phyloP scores from a whole-genome alignment of 2,329 filamentous ascomycete genomes.

The Aspergillus sp. region DNA sequence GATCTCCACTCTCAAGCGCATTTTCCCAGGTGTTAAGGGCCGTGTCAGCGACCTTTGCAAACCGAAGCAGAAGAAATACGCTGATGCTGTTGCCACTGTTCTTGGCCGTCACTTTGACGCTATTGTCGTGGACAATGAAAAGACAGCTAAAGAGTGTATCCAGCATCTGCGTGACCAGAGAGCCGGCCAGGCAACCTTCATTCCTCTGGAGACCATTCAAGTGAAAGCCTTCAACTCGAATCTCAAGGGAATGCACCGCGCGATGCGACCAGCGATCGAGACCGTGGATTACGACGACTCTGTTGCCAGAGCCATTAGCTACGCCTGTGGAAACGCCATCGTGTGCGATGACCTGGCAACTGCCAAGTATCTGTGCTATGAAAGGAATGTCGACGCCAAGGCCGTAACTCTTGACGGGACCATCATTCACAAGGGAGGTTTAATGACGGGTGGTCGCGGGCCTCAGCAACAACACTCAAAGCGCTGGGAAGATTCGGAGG shows the following conservation, averaged over 20 bases:
- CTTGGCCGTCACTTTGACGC: slow-evolving; percentile 92
- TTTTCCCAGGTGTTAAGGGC: slow-evolving; percentile 88
- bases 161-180: slow-evolving; percentile 90
- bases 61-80: slow-evolving; percentile 95
- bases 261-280: slow-evolving; percentile 84
- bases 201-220: slow-evolving; percentile 95
- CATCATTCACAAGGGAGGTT: slow-evolving; percentile 91
- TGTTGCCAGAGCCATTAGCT: slow-evolving; percentile 87
- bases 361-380: slow-evolving; percentile 86
- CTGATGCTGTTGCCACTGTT: slow-evolving; percentile 87
- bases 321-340: slow-evolving; percentile 90
- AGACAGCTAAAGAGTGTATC: slow-evolving; percentile 90
- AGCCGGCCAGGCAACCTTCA: slow-evolving; percentile 84
- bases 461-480: slow-evolving; percentile 69
- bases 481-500: slow-evolving; percentile 84
- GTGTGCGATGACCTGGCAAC: slow-evolving; percentile 86
- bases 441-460: slow-evolving; percentile 93
- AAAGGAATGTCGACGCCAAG: slow-evolving; percentile 81
- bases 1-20: slow-evolving; percentile 79
- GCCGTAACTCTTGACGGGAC: slow-evolving; percentile 94
- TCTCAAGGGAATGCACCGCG: slow-evolving; percentile 82
- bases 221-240: slow-evolving; percentile 87
- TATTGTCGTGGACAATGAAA: slow-evolving; percentile 91
- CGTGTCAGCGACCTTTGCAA: slow-evolving; percentile 88
- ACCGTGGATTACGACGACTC: slow-evolving; percentile 90